Conservation (phyloP, 2,329 filamentous ascomycete species). For the Colletotrichum cordylinicola region DNA sequence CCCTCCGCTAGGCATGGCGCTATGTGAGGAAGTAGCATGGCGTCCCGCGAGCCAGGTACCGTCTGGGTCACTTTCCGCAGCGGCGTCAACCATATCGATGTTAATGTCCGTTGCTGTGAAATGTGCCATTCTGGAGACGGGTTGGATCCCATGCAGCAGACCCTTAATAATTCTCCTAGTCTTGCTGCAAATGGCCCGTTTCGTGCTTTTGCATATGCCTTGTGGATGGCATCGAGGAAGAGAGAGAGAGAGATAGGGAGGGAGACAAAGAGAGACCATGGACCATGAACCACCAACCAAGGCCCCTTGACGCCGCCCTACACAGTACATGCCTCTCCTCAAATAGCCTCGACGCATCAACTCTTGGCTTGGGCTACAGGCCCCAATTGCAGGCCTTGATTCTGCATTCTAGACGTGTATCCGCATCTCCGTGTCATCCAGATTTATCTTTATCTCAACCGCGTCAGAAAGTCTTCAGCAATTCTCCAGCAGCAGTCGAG, state of each 20-base stretch:
- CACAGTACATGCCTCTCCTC: not conserved
- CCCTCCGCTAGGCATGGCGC: not conserved
- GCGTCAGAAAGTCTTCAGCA: not conserved
- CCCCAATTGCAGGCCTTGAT: not conserved
- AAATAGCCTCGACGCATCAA: constrained; percentile 6
- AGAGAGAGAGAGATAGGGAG: not conserved
- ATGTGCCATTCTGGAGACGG: not conserved
- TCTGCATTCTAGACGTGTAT: not conserved
- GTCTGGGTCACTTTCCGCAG: not conserved
- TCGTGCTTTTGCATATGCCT: not conserved
- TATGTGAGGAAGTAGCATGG: not conserved
- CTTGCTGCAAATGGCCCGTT: not conserved
- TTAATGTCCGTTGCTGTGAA: not conserved
- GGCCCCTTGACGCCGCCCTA: not conserved
- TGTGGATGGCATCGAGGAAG: not conserved
- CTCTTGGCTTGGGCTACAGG: not conserved
- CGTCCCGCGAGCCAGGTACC: not conserved
- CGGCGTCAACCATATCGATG: not conserved
- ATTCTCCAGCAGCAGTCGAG: not conserved
- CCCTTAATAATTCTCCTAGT: not conserved
- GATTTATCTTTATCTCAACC: not conserved
- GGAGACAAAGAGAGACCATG: not conserved
- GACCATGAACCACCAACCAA: not conserved
- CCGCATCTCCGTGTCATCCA: not conserved
- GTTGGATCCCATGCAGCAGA: not conserved